Evolutionary conservation across 352 stramenopile genomes (phyloP).

Genomic region (Phytopythium delawarense): DNA sequence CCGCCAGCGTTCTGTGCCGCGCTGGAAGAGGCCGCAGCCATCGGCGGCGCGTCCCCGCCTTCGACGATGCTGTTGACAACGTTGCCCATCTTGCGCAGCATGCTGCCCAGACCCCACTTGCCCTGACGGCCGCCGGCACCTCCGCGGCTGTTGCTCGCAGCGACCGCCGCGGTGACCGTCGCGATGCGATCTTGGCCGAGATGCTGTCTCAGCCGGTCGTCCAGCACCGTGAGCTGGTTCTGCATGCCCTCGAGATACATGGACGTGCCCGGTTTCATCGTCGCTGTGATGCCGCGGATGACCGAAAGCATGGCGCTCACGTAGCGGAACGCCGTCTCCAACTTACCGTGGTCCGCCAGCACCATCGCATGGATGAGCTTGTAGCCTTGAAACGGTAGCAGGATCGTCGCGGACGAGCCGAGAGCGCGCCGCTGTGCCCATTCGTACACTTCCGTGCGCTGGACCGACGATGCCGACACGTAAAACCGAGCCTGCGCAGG

Average conservation of each 20-base stretch:
- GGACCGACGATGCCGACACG: constrained; percentile 67
- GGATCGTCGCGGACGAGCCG: constrained; percentile 33
- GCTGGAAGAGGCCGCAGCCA: constrained; percentile 8
- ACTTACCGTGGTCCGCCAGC: constrained; percentile 76
- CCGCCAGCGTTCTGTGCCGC: constrained; percentile 12
- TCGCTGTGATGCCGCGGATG: constrained; percentile 66
- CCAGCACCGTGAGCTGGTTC: constrained; percentile 81
- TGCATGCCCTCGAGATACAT: constrained; percentile 88
- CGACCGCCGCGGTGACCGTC: constrained; percentile 40
- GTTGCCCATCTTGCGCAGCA: constrained; percentile 84
- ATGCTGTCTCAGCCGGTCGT: constrained; percentile 83
- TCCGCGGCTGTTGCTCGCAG: constrained; percentile 17
- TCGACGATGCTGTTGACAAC: constrained; percentile 85
- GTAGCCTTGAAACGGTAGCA: constrained; percentile 88
- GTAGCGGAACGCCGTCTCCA: constrained; percentile 85
- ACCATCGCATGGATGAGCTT: constrained; percentile 89
- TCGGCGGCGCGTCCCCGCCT: constrained; percentile 43
- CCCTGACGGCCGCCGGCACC: constrained; percentile 39
- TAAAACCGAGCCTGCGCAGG: constrained; percentile 78
- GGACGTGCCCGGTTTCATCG: constrained; percentile 76
- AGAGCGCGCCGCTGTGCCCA: constrained; percentile 71
- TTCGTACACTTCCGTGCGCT: constrained; percentile 85
- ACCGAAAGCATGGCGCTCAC: constrained; percentile 82
- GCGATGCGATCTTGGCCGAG: constrained; percentile 74
- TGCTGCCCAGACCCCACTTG: constrained; percentile 79